Base-by-base conservation (phyloP, 2,329 filamentous ascomycete genomes). In the Fusarium torreyae region DNA sequence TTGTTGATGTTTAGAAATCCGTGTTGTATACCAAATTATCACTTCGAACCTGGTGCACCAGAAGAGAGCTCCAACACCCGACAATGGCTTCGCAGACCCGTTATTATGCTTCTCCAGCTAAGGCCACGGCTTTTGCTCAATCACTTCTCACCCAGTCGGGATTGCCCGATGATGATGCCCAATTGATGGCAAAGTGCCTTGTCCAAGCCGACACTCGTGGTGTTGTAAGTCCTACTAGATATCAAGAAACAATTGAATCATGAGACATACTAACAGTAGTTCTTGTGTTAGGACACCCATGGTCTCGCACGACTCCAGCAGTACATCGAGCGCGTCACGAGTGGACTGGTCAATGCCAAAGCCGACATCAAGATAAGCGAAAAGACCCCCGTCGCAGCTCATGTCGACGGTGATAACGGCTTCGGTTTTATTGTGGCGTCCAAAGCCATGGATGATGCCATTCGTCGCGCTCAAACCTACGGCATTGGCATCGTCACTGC, bases 401-500 rank as follows among this genome's bases (percentile, higher is more conserved):
- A 56, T 33, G 39, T 61, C 8, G 61, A 65, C 20, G 61, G 56
- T 13, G 51, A 65, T 7, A 65, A 65, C 40, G 57, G 56, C 22
- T 65, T 65, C 26, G 61, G 61, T 10, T 65, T 65, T 33, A 38
- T 65, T 36, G 61, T 60, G n/a, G 61, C 56, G 3, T 56, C 33
- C 56, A 52, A 52, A 18, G 61, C 56, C 20, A 60, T 65, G 51
- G 36, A 61, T 11, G 57, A 65, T 18, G 57, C 56, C 24, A 65
- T 61, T n/a, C 40, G 34, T 17, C 57, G 57, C 17, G 61, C 61
- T 6, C 45, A 60, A 28, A 57, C 45, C 4, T 65, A 65, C 39
- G 61, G 61, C 24, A 60, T 65, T 20, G 61, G 61, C 26, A 65
- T 65, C n/a, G 56, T 61, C 33, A 56, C 61, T 5, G 61, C 45